Conservation (phyloP, 2,329 filamentous ascomycete genomes). For the Pleurostoma richardsiae region DNA sequence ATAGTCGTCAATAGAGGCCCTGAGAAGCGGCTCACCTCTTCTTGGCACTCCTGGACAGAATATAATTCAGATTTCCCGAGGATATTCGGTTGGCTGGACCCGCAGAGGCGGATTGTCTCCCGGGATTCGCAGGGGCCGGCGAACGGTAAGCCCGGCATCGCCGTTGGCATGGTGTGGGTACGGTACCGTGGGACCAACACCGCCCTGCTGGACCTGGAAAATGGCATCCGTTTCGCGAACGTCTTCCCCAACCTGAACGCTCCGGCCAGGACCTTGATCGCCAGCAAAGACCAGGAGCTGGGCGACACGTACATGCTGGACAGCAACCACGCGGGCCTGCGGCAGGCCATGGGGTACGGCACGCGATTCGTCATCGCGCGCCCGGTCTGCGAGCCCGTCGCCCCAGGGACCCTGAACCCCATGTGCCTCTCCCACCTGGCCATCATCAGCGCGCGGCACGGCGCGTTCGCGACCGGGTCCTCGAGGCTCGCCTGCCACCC, state of each 20-base stretch:
- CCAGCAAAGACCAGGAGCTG: not conserved
- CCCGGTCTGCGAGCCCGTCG: too few species aligned
- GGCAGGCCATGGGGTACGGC: too few species aligned
- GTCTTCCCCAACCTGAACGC: conserved; percentile 1
- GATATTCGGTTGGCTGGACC: too few species aligned
- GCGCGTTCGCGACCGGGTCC: not conserved
- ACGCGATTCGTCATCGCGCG: too few species aligned
- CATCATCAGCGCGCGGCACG: too few species aligned
- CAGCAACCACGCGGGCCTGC: too few species aligned
- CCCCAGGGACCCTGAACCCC: too few species aligned
- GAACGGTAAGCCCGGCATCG: conserved; percentile 1
- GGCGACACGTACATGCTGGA: conserved; percentile 1
- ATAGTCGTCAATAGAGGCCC: not conserved
- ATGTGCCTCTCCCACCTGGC: too few species aligned
- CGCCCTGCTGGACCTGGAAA: conserved; percentile 1
- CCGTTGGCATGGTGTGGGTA: not conserved
- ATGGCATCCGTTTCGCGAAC: conserved; percentile 2
- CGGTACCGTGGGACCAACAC: conserved; percentile 1
- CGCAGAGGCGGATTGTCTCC: too few species aligned
- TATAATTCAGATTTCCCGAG: too few species aligned
- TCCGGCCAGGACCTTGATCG: not conserved
- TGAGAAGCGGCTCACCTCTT: conserved; percentile 1
- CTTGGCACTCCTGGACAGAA: conserved; percentile 3
- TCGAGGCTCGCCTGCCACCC: not conserved
- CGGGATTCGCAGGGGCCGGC: too few species aligned